Conservation (phyloP, 495 filamentous ascomycete species). For the Penicilliopsis zonata region DNA sequence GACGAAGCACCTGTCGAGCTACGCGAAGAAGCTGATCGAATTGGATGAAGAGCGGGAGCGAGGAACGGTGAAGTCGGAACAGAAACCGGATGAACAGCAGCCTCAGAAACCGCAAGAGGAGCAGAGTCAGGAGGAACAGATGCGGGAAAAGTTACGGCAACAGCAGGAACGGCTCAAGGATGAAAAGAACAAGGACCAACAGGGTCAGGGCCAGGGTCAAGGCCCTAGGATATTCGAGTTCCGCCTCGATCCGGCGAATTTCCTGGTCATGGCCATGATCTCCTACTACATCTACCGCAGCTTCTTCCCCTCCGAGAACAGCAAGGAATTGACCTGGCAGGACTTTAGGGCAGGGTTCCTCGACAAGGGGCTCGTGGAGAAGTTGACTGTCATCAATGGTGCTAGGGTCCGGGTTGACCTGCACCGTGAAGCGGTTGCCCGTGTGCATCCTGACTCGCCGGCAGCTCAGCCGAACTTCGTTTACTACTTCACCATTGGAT, state of each 20-base stretch:
- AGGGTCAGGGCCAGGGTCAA: constrained; percentile 8
- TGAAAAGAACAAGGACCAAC: too few relatives aligned
- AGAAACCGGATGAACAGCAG: constrained; percentile 15
- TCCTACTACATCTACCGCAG: constrained; percentile 51
- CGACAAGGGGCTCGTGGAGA: constrained; percentile 91
- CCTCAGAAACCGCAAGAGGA: constrained; percentile 13
- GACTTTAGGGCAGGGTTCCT: constrained; percentile 87
- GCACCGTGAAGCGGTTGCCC: constrained; percentile 63
- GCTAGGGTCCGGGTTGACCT: constrained; percentile 72
- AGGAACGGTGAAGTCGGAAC: constrained; percentile 3
- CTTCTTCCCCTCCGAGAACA: constrained; percentile 51
- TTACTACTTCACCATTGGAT: constrained; percentile 95
- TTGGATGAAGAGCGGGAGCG: constrained; percentile 30
- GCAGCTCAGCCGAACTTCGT: constrained; percentile 57
- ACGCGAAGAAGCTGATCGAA: constrained; percentile 36
- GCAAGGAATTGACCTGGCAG: constrained; percentile 90
- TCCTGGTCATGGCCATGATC: constrained; percentile 43
- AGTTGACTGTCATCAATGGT: constrained; percentile 66
- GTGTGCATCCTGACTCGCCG: constrained; percentile 72
- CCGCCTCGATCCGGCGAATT: constrained; percentile 43
- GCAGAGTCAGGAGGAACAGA: constrained; percentile 7
- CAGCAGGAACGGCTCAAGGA: constrained; percentile 16
- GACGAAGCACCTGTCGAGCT: constrained; percentile 26
- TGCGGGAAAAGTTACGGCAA: too few relatives aligned
- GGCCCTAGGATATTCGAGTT: constrained; percentile 29